phyloP scores from a whole-genome alignment of 176 grass and related monocot genomes.

The Cocos nucifera region DNA sequence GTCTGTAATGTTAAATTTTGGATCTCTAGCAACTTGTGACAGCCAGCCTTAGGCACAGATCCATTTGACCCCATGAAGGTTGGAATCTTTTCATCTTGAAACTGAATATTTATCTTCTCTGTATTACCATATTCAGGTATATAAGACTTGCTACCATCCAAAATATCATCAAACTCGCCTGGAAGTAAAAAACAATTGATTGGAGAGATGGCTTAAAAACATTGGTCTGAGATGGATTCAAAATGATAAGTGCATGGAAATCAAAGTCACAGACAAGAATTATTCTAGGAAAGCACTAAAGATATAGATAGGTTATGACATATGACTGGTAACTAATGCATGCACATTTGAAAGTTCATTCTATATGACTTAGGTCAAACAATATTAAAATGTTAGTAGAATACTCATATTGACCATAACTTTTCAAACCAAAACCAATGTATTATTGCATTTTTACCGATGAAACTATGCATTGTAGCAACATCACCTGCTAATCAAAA shows the following conservation, averaged over 20 bases:
- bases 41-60: slow-evolving; percentile 32
- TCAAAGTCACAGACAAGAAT: neutral
- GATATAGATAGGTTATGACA: neutral
- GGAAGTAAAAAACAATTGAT: neutral
- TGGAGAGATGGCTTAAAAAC: neutral
- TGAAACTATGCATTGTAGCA: too few species aligned
- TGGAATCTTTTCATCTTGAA: slow-evolving; percentile 29
- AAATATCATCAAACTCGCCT: slow-evolving; percentile 90
- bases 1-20: slow-evolving; percentile 74
- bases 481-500: too few species aligned
- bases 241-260: slow-evolving; percentile 2
- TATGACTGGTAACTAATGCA: too few species aligned
- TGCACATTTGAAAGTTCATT: too few species aligned
- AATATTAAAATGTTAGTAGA: too few species aligned
- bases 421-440: too few species aligned
- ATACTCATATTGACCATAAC: too few species aligned
- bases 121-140: slow-evolving; percentile 18
- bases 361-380: too few species aligned
- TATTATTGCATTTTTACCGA: too few species aligned
- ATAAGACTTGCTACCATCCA: slow-evolving; percentile 57
- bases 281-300: neutral
- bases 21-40: slow-evolving; percentile 57
- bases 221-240: too few species aligned
- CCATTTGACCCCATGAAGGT: slow-evolving; percentile 53
- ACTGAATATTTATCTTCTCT: slow-evolving; percentile 59